A percentile compares a stretch with the other conserved stretches of the same genome.
phyloP scores from a whole-genome alignment of 768 basidiomycete genomes.

The Kwoniella dendrophila region DNA sequence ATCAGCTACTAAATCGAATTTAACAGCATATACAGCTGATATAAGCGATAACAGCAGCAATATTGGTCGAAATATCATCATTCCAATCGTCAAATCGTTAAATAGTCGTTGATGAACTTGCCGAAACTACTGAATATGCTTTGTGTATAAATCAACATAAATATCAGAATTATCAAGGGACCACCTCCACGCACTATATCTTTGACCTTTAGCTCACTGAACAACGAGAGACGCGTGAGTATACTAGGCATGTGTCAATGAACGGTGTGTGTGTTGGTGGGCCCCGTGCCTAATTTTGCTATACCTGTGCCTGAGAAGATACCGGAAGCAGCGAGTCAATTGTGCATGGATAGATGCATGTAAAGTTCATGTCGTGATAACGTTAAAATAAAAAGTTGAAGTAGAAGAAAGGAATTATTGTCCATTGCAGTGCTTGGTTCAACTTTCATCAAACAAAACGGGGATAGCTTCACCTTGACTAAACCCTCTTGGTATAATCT shows the following conservation, averaged over 20 bases:
- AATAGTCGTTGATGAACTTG: not conserved
- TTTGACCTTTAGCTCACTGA: too few relatives aligned
- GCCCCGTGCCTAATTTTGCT: not conserved
- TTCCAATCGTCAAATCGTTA: constrained; percentile 9
- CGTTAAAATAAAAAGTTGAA: too few relatives aligned
- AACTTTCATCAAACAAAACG: too few relatives aligned
- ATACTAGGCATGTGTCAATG: not conserved
- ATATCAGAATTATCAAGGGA: not conserved
- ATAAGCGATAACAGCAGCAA: constrained; percentile 34
- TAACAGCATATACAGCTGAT: constrained; percentile 66
- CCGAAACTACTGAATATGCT: too few relatives aligned
- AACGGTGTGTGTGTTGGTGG: too few relatives aligned
- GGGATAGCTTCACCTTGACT: not conserved
- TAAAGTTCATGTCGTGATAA: too few relatives aligned
- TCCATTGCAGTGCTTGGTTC: too few relatives aligned
- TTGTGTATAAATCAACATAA: too few relatives aligned
- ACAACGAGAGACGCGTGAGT: not conserved
- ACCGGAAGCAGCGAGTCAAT: constrained; percentile 8
- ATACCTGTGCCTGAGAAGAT: not conserved
- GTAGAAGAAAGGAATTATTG: too few relatives aligned
- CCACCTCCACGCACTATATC: constrained; percentile 12
- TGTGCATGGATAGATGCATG: not conserved
- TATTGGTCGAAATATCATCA: constrained; percentile 29
- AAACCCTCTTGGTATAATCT: not conserved
- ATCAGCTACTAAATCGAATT: constrained; percentile 74